phyloP scores from a whole-genome alignment of 768 basidiomycete species.

The Mycena rosella region DNA sequence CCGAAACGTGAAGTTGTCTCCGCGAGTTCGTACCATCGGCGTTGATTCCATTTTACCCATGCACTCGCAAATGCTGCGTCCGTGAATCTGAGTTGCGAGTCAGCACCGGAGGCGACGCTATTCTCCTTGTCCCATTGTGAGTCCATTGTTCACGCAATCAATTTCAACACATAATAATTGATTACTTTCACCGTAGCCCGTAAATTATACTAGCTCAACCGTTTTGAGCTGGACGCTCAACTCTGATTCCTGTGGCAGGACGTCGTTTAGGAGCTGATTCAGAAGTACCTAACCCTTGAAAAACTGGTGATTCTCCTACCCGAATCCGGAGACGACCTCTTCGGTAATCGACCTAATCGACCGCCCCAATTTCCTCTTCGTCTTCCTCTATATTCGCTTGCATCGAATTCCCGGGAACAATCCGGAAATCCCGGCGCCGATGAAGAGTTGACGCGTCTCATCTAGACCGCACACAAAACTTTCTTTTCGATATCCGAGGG shows the following conservation, averaged over 20 bases:
- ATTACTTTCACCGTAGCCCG: too few relatives aligned
- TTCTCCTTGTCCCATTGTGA: too few relatives aligned
- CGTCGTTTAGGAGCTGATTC: slow-evolving; percentile 46
- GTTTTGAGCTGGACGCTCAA: slow-evolving; percentile 5
- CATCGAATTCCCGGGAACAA: slow-evolving; percentile 57
- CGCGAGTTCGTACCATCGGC: too few relatives aligned
- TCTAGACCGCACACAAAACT: slow-evolving; percentile 59
- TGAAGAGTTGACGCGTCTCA: slow-evolving; percentile 62
- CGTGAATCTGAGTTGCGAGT: too few relatives aligned
- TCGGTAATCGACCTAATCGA: slow-evolving; percentile 73
- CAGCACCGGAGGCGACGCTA: too few relatives aligned
- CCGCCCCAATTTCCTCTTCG: slow-evolving; percentile 55
- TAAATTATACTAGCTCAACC: neutral
- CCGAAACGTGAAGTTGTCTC: too few relatives aligned
- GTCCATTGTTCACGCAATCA: too few relatives aligned
- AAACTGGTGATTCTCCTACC: slow-evolving; percentile 65
- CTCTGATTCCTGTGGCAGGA: slow-evolving; percentile 10
- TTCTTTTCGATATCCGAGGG: slow-evolving; percentile 52
- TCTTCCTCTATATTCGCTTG: slow-evolving; percentile 44
- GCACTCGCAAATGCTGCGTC: too few relatives aligned
- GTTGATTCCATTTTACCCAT: too few relatives aligned
- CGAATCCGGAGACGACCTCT: slow-evolving; percentile 69
- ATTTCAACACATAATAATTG: too few relatives aligned
- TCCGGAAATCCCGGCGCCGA: slow-evolving; percentile 62
- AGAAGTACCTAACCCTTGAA: slow-evolving; percentile 49